Evolutionary conservation across 2,329 filamentous ascomycete species (phyloP).

Genomic region (Cadophora sp.): DNA sequence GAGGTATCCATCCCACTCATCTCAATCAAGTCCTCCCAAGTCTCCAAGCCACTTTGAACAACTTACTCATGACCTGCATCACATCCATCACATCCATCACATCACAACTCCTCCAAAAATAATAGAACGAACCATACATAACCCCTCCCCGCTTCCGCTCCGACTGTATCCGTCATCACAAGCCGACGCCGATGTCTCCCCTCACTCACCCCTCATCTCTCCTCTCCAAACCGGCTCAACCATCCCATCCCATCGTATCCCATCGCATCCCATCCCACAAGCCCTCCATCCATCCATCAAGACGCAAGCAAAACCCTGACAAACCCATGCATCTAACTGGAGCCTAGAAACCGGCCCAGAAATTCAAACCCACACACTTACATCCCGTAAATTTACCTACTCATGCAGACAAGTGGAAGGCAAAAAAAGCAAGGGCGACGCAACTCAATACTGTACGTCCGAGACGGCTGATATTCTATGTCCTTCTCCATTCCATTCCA

Average conservation of each 20-base stretch:
- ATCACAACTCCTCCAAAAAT: background rate
- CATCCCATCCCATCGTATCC: background rate
- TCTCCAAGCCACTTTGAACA: background rate
- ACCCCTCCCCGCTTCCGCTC: background rate
- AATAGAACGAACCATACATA: background rate
- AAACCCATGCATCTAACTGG: constrained; percentile 11
- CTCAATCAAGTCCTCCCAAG: background rate
- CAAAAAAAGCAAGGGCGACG: background rate
- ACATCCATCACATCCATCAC: constrained; percentile 11
- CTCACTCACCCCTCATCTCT: background rate
- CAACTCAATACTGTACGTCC: background rate
- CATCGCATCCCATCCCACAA: background rate
- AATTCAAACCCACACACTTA: background rate
- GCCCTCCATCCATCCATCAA: background rate
- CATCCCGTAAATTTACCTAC: no score
- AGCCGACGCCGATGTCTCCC: background rate
- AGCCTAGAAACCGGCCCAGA: constrained; percentile 13
- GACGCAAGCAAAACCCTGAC: constrained; percentile 9
- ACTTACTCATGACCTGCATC: constrained; percentile 20
- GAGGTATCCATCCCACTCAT: background rate
- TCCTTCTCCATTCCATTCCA: no score
- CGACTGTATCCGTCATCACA: constrained; percentile 9
- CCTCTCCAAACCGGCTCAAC: background rate
- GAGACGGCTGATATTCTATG: background rate
- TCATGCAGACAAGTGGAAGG: background rate